Evolutionary conservation across 345 rosid species (phyloP).

Genomic region (Trapa bicornis): DNA sequence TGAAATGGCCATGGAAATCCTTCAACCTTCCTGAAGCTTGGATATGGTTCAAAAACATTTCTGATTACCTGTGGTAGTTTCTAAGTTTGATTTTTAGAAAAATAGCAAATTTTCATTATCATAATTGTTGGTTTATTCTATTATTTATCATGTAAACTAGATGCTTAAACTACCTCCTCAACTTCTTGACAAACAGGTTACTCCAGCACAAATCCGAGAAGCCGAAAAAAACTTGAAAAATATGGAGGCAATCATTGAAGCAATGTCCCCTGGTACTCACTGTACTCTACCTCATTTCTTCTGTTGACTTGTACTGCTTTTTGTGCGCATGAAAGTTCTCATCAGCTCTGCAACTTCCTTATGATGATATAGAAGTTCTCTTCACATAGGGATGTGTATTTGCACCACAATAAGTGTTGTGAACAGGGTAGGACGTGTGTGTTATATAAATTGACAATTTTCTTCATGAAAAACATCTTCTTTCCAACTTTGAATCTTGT

Average conservation of each 20-base stretch:
- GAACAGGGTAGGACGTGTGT: neutral
- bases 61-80: neutral
- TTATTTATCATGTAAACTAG: conserved; percentile 2
- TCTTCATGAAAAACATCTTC: neutral
- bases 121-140: neutral
- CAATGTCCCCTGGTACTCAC: conserved; percentile 79
- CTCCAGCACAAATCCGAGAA: conserved; percentile 89
- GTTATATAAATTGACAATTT: neutral
- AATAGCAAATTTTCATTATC: neutral
- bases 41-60: neutral
- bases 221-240: conserved; percentile 77
- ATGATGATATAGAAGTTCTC: neutral
- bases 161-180: conserved; percentile 2
- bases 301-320: neutral
- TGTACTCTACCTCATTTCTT: neutral
- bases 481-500: neutral
- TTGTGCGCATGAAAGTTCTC: neutral
- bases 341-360: neutral
- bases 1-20: conserved; percentile 4
- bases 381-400: neutral
- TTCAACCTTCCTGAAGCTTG: neutral
- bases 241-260: conserved; percentile 89
- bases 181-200: conserved; percentile 30
- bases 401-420: neutral
- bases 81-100: neutral